These are phyloP conservation scores for Cordyceps militaris DNA, from an alignment of 2,329 filamentous ascomycete species.

Conservation along the genomic window DNA sequence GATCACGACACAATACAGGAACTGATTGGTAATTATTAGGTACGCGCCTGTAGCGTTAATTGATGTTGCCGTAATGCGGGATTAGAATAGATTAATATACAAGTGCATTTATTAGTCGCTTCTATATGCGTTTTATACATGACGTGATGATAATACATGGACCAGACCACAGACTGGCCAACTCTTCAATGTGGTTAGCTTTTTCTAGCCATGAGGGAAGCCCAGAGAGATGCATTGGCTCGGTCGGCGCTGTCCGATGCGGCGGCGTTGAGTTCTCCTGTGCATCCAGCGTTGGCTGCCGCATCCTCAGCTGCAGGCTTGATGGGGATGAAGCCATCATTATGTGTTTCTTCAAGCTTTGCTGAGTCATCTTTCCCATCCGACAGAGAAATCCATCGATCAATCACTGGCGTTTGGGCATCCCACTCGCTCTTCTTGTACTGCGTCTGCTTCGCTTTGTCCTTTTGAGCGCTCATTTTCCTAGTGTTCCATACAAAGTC, in stretches of 20 bases:
- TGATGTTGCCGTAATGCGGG: background rate
- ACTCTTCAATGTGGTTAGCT: background rate
- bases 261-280: background rate
- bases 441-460: background rate
- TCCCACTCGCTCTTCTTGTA: background rate
- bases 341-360: background rate
- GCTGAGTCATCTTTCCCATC: background rate
- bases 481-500: slow-evolving; percentile 29
- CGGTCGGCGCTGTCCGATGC: background rate
- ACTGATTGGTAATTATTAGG: background rate
- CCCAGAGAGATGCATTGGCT: background rate
- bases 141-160: slow-evolving; percentile 1
- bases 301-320: background rate
- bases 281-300: background rate
- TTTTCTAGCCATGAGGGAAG: background rate
- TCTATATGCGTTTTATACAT: slow-evolving; percentile 1
- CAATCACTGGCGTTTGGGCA: background rate
- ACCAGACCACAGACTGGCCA: background rate
- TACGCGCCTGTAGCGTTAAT: background rate
- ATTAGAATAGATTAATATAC: slow-evolving; percentile 12
- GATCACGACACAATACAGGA: background rate
- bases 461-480: background rate
- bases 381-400: background rate
- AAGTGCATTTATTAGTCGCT: slow-evolving; percentile 9
- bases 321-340: background rate